Conservation (phyloP, 106 monocot genomes). For the Phalaenopsis aphrodite region DNA sequence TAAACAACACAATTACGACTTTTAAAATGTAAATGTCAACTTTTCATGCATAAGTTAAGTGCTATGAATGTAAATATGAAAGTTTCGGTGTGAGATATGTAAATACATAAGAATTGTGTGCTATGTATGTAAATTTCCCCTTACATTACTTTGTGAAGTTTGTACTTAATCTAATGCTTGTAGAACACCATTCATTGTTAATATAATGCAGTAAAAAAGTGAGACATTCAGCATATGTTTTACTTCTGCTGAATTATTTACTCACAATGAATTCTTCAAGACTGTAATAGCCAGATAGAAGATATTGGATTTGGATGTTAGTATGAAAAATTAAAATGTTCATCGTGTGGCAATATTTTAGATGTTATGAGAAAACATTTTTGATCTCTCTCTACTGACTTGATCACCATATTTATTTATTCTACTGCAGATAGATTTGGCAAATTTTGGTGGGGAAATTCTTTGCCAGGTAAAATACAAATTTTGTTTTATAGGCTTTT, state of each 20-base stretch:
- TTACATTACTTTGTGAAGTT: neutral
- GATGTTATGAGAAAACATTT: neutral
- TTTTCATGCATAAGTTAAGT: too few relatives aligned
- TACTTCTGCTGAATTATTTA: neutral
- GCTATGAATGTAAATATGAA: too few relatives aligned
- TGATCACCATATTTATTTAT: constrained; percentile 1
- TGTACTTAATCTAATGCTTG: neutral
- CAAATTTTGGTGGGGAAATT: constrained; percentile 87
- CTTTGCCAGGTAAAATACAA: constrained; percentile 63
- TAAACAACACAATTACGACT: too few relatives aligned
- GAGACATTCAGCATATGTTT: neutral
- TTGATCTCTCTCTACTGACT: neutral
- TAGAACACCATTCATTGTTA: constrained; percentile 1
- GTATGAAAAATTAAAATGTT: neutral
- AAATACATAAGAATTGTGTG: too few relatives aligned
- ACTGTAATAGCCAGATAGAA: neutral
- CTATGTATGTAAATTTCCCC: too few relatives aligned
- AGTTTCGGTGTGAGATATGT: too few relatives aligned
- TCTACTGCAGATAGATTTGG: constrained; percentile 61
- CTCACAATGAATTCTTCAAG: neutral
- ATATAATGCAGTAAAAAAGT: neutral
- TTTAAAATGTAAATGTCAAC: too few relatives aligned
- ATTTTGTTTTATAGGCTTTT: neutral
- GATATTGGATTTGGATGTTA: neutral
- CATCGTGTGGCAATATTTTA: neutral